Evolutionary conservation across 1,284 basidiomycete species (phyloP).

Genomic region (Gymnopus androsaceus): DNA sequence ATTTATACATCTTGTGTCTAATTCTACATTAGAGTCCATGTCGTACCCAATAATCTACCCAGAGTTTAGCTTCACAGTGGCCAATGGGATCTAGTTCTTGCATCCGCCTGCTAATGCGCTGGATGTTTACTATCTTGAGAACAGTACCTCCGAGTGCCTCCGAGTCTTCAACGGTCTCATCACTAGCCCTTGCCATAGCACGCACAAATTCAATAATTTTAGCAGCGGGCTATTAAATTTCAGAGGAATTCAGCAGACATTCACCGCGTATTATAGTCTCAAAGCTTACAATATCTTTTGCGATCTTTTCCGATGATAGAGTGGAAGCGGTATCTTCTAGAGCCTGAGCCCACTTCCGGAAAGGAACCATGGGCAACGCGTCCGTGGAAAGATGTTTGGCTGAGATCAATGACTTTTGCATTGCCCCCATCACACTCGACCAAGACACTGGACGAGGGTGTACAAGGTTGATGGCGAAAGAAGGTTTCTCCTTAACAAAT

Average conservation of each 20-base stretch:
- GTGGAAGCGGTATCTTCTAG: constrained; percentile 21
- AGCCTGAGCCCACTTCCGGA: constrained; percentile 32
- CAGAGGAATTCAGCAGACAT: neutral
- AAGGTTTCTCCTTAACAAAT: neutral
- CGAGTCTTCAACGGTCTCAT: neutral
- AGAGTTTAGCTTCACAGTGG: neutral
- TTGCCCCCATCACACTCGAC: constrained; percentile 12
- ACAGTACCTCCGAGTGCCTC: neutral
- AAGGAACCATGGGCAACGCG: constrained; percentile 29
- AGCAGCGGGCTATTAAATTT: neutral
- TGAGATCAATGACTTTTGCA: constrained; percentile 23
- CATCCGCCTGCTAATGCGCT: neutral
- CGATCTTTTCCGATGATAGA: constrained; percentile 13
- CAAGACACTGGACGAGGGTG: constrained; percentile 39
- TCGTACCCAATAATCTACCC: constrained; percentile 8
- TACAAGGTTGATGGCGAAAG: constrained; percentile 29
- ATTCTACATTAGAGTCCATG: neutral
- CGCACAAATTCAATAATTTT: constrained; percentile 5
- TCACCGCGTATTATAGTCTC: neutral
- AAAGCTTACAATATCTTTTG: constrained; percentile 17
- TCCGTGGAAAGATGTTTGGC: constrained; percentile 24
- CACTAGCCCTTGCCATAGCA: neutral
- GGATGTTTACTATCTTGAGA: neutral
- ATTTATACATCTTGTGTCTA: too few relatives aligned
- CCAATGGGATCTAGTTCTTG: neutral